Evolutionary conservation across 164 flowering plant species (phyloP).

Genomic region (Vitis rupestris): DNA sequence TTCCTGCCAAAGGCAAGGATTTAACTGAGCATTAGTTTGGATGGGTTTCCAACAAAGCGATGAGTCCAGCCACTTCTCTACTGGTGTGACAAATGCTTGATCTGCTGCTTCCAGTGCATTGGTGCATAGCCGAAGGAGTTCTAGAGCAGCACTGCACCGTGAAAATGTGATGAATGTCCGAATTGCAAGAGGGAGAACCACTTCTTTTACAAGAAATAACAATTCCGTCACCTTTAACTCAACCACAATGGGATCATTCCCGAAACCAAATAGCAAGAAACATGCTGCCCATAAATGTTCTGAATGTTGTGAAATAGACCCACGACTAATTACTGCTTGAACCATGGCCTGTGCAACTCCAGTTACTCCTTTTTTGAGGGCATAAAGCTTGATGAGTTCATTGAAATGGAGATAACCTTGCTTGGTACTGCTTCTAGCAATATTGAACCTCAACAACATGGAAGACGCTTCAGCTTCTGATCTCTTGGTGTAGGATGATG

Average conservation of each 20-base stretch:
- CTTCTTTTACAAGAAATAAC: conserved; percentile 54
- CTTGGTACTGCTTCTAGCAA: conserved; percentile 63
- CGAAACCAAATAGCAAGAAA: conserved; percentile 72
- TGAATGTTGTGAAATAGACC: conserved; percentile 42
- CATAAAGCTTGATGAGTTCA: conserved; percentile 67
- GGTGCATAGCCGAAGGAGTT: conserved; percentile 80
- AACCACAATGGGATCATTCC: conserved; percentile 52
- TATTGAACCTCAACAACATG: conserved; percentile 73
- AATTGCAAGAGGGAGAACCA: conserved; percentile 74
- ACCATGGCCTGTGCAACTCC: conserved; percentile 71
- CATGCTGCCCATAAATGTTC: conserved; percentile 96
- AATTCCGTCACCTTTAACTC: conserved; percentile 71
- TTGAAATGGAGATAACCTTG: conserved; percentile 59
- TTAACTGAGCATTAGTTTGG: conserved; percentile 74
- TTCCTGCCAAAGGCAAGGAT: conserved; percentile 90
- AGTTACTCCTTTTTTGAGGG: conserved; percentile 54
- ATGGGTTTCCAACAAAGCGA: conserved; percentile 81
- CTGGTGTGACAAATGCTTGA: conserved; percentile 72
- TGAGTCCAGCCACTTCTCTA: conserved; percentile 78
- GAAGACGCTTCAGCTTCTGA: conserved; percentile 85
- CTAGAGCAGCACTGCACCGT: conserved; percentile 73
- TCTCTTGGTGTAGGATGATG: conserved; percentile 49
- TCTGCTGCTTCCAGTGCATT: conserved; percentile 83
- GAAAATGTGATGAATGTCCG: conserved; percentile 70
- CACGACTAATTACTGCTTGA: conserved; percentile 59